Base-by-base conservation (phyloP, 2,329 filamentous ascomycete genomes). In the Colletotrichum sidae region DNA sequence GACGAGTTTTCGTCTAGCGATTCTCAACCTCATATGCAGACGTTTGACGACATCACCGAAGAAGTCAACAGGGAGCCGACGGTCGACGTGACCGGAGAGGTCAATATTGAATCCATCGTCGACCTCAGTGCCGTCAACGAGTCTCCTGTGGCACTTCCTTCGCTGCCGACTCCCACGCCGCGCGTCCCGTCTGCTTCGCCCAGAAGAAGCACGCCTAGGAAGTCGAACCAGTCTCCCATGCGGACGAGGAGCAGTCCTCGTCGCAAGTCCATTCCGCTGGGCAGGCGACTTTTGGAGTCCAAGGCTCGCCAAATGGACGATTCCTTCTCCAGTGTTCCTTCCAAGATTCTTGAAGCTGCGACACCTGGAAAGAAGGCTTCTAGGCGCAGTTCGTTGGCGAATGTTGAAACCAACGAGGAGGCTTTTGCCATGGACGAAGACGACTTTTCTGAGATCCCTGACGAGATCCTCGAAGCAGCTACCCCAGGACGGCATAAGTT, bases 401-500 rank as follows among this genome's bases (percentile, higher is more conserved):
- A 71, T 3, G 70, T 74, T 1, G 73, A 77, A 2, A 75, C 78
- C 1, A 71, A 71, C 3, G 70, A 74, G 2, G 73, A 77, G 2
- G 75, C 78, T 25, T 72, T 75, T 2, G 75, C 73, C 44, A 54
- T 73, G 35, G 84, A 86, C 49, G 83, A 87, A 1, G 85, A 88
- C 67, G 86, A 84, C 0, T 88, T 88, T 68, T 88, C 85, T 0
- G 84, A 86, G 55, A 85, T 88, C 13, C 84, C 86, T 1, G 80
- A 84, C 13, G 78, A 74, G 4, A 75, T 86, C 2, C 79, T 88
- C 4, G 79, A 78, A 12, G 83, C 83, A 35, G 85, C 83, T 5
- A 85, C 80, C 1, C 84, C 81, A 1, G 74, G 72, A 35, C 78
- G 71, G 13, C 67, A 71, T 51, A 67, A 65, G 67, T 69, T 58